phyloP scores from a whole-genome alignment of 306 rosid genomes.

The Castanopsis chinensis region DNA sequence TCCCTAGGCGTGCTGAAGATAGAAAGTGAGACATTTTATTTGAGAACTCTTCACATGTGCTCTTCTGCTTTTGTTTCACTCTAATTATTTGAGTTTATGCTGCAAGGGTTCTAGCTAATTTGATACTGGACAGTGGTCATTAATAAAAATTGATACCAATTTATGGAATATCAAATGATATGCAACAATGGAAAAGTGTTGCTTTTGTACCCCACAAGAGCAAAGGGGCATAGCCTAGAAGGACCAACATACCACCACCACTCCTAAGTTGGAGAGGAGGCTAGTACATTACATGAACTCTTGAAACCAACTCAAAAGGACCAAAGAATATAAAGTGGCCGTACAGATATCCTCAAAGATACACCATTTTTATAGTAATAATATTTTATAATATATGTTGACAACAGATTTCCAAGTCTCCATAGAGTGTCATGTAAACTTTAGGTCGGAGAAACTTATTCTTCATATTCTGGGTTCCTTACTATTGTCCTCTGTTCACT shows the following conservation, averaged over 20 bases:
- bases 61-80: conserved; percentile 12
- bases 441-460: background rate
- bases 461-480: background rate
- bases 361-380: background rate
- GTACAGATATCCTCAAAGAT: too few species aligned
- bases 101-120: background rate
- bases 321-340: too few species aligned
- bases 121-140: background rate
- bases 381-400: background rate
- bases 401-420: background rate
- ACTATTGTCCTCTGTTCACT: background rate
- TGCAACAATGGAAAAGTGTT: too few species aligned
- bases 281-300: too few species aligned
- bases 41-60: conserved; percentile 9
- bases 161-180: background rate
- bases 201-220: too few species aligned
- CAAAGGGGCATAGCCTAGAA: too few species aligned
- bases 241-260: too few species aligned
- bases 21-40: conserved; percentile 70
- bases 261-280: too few species aligned
- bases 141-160: background rate
- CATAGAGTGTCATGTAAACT: background rate
- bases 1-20: conserved; percentile 81
- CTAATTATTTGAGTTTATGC: background rate
- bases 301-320: too few species aligned